Conservation (phyloP, 371 early-diverging fungal species). For the Circinella umbellata region DNA sequence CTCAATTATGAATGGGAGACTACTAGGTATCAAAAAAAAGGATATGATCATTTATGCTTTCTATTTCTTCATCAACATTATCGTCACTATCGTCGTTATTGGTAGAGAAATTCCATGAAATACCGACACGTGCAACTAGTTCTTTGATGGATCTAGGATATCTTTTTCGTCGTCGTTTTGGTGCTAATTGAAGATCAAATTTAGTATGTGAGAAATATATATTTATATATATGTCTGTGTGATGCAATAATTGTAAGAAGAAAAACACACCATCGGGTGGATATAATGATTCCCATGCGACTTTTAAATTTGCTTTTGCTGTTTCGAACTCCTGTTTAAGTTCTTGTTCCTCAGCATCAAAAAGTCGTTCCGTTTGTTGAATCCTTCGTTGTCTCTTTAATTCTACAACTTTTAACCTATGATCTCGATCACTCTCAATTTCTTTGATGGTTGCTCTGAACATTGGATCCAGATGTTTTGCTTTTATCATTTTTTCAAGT, state of each 20-base stretch:
- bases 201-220: too few relatives aligned
- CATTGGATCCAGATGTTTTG: background rate
- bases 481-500: background rate
- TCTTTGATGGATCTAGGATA: background rate
- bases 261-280: background rate
- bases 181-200: background rate
- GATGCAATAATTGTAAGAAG: too few relatives aligned
- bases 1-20: too few relatives aligned
- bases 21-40: background rate
- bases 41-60: constrained; percentile 1
- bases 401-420: background rate
- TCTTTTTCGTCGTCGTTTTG: background rate
- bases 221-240: too few relatives aligned
- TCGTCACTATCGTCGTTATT: background rate
- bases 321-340: background rate
- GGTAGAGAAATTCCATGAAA: background rate
- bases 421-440: background rate
- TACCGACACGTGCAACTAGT: background rate
- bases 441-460: background rate
- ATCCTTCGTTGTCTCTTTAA: background rate
- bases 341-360: background rate
- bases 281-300: background rate
- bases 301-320: background rate
- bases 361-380: background rate
- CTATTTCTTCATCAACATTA: background rate